Evolutionary conservation across 139 green algal genomes (phyloP).

Genomic region (Volvox reticuliferus): DNA sequence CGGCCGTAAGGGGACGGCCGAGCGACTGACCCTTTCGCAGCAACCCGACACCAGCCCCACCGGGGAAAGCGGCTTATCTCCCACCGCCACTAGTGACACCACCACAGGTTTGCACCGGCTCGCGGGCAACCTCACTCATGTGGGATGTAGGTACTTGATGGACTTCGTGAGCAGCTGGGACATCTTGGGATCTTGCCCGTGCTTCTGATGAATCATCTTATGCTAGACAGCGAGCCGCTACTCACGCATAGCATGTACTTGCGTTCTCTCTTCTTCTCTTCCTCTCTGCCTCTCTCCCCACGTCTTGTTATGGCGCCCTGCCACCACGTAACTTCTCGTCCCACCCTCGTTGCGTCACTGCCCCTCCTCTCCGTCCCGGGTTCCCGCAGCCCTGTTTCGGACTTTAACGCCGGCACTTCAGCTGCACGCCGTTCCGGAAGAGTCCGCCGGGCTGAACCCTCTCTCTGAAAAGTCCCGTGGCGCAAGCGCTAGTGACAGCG

Average conservation of each 20-base stretch:
- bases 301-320: too few species aligned
- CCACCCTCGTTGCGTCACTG: too few species aligned
- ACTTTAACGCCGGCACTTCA: too few species aligned
- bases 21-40: conserved; percentile 1
- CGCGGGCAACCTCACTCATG: background rate
- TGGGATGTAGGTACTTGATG: background rate
- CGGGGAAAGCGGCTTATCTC: background rate
- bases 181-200: background rate
- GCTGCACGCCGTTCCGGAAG: background rate
- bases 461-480: background rate
- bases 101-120: background rate
- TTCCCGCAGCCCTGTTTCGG: too few species aligned
- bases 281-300: too few species aligned
- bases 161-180: background rate
- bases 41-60: too few species aligned
- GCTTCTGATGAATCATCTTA: background rate
- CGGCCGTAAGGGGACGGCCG: background rate
- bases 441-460: background rate
- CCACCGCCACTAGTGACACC: too few species aligned
- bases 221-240: too few species aligned
- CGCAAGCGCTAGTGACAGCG: background rate
- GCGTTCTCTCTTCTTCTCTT: too few species aligned
- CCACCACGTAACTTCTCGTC: too few species aligned
- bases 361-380: too few species aligned
- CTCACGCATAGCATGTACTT: too few species aligned